Conservation (phyloP, 2,329 filamentous ascomycete species). For the Cladophialophora immunda region DNA sequence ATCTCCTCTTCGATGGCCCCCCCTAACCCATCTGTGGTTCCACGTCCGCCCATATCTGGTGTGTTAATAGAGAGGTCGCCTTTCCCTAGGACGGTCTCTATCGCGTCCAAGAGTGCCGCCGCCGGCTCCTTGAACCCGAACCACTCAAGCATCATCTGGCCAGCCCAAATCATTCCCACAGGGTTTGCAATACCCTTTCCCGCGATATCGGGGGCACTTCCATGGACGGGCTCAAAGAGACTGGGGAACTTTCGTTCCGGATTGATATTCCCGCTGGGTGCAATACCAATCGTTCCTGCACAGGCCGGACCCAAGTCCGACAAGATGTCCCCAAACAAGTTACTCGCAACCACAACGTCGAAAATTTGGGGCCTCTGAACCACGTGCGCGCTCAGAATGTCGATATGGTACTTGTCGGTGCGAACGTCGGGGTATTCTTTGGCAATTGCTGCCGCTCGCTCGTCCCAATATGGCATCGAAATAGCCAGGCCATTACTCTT, state of each 20-base stretch:
- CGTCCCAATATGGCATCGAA: conserved; percentile 67
- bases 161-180: conserved; percentile 90
- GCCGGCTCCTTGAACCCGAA: conserved; percentile 79
- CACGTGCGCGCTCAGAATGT: conserved; percentile 99
- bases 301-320: conserved; percentile 93
- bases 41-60: conserved; percentile 92
- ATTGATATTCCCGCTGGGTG: conserved; percentile 95
- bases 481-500: conserved; percentile 99
- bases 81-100: conserved; percentile 80
- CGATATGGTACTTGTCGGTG: conserved; percentile 95
- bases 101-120: conserved; percentile 86
- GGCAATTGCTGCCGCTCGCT: conserved; percentile 69
- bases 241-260: conserved; percentile 69
- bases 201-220: conserved; percentile 94
- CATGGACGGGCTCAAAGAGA: conserved; percentile 93
- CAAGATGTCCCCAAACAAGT: conserved; percentile 92
- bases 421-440: conserved; percentile 95
- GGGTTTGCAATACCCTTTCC: conserved; percentile 97
- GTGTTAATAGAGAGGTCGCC: conserved; percentile 83
- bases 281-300: conserved; percentile 81
- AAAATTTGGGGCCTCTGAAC: conserved; percentile 89
- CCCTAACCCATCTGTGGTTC: conserved; percentile 94
- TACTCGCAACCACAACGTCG: conserved; percentile 86
- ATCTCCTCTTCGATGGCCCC: conserved; percentile 75
- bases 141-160: conserved; percentile 98